Percentiles rank a stretch among this genome's conserved stretches.
phyloP scores from a whole-genome alignment of 176 grass and related monocot genomes.

The Avena eriantha region DNA sequence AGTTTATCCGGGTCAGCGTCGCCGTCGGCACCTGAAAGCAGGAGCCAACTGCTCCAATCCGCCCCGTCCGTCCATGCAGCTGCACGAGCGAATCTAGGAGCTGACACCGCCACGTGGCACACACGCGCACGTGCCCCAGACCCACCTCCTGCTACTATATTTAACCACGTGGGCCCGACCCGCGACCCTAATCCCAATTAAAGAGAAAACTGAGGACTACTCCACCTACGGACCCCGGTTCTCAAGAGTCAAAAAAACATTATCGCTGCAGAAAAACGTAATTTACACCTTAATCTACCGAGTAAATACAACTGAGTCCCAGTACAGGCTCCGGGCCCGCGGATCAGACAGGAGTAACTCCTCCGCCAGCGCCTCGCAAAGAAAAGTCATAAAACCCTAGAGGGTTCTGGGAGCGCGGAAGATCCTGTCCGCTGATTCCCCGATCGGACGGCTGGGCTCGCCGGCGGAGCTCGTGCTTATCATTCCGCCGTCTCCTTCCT shows the following conservation, averaged over 20 bases:
- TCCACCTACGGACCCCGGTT: background rate
- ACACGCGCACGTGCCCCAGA: background rate
- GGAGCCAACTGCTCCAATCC: conserved; percentile 5
- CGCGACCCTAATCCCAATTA: background rate
- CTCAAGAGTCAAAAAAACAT: too few relatives aligned
- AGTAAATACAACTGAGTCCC: conserved; percentile 12
- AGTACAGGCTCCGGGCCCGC: background rate
- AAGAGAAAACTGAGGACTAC: conserved; percentile 5
- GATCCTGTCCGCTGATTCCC: conserved; percentile 39
- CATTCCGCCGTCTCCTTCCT: conserved; percentile 65
- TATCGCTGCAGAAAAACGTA: background rate
- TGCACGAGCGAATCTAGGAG: conserved; percentile 57
- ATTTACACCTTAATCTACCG: background rate
- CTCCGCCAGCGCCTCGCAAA: conserved; percentile 24
- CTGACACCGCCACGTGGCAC: conserved; percentile 54
- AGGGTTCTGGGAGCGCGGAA: conserved; percentile 50
- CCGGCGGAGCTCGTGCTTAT: conserved; percentile 58
- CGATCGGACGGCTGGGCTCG: conserved; percentile 46
- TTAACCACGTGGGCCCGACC: background rate
- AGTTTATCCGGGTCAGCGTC: background rate
- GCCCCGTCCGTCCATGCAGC: conserved; percentile 44
- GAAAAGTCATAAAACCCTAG: conserved; percentile 86
- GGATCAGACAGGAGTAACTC: conserved; percentile 44
- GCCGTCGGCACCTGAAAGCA: conserved; percentile 11
- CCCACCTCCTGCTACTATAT: background rate